These are phyloP conservation scores for Pelargonium fulgidum DNA, from an alignment of 441 rosid species.

Conservation along the genomic window DNA sequence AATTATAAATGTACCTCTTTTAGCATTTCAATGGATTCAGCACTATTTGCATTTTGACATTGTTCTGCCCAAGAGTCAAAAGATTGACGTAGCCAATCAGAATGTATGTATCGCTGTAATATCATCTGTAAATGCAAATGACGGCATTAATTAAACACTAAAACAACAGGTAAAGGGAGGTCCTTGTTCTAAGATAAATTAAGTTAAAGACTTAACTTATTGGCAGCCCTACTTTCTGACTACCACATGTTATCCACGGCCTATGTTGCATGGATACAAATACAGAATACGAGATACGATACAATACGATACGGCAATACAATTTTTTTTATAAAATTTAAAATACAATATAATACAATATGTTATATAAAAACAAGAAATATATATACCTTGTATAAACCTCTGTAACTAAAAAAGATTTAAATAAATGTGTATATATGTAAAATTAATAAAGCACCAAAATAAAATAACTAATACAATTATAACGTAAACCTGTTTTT, in stretches of 20 bases:
- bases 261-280: too few species aligned
- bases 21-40: constrained; percentile 78
- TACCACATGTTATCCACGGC: not conserved
- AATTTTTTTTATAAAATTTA: too few species aligned
- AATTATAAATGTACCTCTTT: constrained; percentile 56
- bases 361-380: too few species aligned
- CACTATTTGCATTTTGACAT: constrained; percentile 63
- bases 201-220: not conserved
- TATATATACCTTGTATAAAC: too few species aligned
- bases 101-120: constrained; percentile 50
- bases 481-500: too few species aligned
- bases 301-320: too few species aligned
- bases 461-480: too few species aligned
- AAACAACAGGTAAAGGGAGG: constrained; percentile 3
- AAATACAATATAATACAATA: too few species aligned
- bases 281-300: too few species aligned
- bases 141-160: constrained; percentile 13
- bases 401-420: too few species aligned
- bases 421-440: too few species aligned
- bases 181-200: not conserved
- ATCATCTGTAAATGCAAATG: constrained; percentile 64
- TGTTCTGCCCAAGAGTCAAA: constrained; percentile 58
- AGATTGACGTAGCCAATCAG: constrained; percentile 57
- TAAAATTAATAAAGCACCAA: too few species aligned
- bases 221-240: not conserved